Conservation (phyloP, 495 filamentous ascomycete genomes). For the Penicillium cosmopolitanum region DNA sequence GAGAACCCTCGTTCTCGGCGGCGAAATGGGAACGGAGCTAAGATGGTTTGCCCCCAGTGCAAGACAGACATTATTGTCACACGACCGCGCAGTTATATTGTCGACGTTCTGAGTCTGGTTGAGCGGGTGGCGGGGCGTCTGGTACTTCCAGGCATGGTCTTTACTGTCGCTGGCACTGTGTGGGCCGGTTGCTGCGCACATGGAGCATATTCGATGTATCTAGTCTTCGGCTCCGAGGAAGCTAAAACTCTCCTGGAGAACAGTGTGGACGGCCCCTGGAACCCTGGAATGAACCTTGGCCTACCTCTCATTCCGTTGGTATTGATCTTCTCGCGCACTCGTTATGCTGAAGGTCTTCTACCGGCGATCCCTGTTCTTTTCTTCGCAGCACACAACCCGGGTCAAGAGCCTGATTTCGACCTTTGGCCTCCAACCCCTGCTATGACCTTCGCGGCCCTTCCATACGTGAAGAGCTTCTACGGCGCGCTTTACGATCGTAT, state of each 20-base stretch:
- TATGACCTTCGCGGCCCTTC: conserved; percentile 70
- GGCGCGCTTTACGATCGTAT: conserved; percentile 65
- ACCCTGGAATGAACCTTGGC: conserved; percentile 51
- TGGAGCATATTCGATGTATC: conserved; percentile 61
- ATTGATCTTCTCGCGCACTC: conserved; percentile 63
- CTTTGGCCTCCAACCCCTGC: conserved; percentile 76
- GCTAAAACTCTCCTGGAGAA: conserved; percentile 53
- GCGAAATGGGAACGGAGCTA: conserved; percentile 48
- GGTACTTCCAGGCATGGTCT: conserved; percentile 61
- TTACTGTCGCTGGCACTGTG: conserved; percentile 57
- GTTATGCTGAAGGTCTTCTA: conserved; percentile 59
- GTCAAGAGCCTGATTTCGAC: conserved; percentile 45
- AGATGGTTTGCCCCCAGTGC: conserved; percentile 85
- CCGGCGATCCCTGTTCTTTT: conserved; percentile 66
- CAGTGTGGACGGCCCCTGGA: conserved; percentile 43
- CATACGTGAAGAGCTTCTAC: conserved; percentile 70
- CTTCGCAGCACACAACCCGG: conserved; percentile 54
- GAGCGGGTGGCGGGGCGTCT: conserved; percentile 57
- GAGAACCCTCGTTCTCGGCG: conserved; percentile 64
- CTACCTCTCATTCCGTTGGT: conserved; percentile 65
- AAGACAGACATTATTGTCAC: conserved; percentile 76
- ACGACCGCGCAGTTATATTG: conserved; percentile 68
- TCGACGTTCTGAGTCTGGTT: conserved; percentile 60
- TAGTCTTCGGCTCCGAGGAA: conserved; percentile 66
- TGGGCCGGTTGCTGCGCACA: conserved; percentile 60